Base-by-base conservation (phyloP, 225 moss, liverwort and hornwort genomes). In the Polytrichum formosum region DNA sequence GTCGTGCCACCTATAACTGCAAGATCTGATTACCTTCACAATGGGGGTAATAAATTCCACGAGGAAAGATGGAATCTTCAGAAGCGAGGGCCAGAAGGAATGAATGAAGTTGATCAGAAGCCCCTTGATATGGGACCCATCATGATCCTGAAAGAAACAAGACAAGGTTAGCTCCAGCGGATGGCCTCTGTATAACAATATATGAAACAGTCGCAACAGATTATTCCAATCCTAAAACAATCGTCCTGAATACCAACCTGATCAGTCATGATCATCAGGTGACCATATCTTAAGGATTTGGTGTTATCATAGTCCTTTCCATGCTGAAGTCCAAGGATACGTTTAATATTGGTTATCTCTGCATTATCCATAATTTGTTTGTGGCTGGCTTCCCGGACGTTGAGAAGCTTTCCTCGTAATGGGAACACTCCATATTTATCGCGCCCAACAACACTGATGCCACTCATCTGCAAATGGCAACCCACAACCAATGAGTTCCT, bases 251-350 rank as follows among this genome's bases (percentile, higher is more conserved):
- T 46, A 46, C 46, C 46, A 13, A 92, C 96, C 92, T 97, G 96
- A 78, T 94, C 96, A 29, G 96, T 97, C 96, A 97, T 97, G 64
- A 97, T 97, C 96, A 94, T 97, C n/a, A 97, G 85, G 72, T 97
- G 94, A 56, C 96, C 96, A 37, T 97, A 94, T 55, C 96, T 90
- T 64, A 97, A 72, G 6, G 92, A 78, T 46, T 85, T 97, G 20
- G 90, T 97, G 73, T 74, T 88, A 28, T 92, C 86, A 22, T 97
- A 97, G 66, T 94, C 94, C 74, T 94, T 97, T 37, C 96, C 96
- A 73, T 97, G 94, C 76, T 97, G 96, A 28, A 97, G 90, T 58
- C 96, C 96, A 19, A 97, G 92, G 67, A 97, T 97, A 28, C 92
- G 89, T 70, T 97, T 97, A 26, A 97, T 97, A 64, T 90, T 87